phyloP scores from a whole-genome alignment of 2,329 filamentous ascomycete species.

The Xylariaceae sp. region DNA sequence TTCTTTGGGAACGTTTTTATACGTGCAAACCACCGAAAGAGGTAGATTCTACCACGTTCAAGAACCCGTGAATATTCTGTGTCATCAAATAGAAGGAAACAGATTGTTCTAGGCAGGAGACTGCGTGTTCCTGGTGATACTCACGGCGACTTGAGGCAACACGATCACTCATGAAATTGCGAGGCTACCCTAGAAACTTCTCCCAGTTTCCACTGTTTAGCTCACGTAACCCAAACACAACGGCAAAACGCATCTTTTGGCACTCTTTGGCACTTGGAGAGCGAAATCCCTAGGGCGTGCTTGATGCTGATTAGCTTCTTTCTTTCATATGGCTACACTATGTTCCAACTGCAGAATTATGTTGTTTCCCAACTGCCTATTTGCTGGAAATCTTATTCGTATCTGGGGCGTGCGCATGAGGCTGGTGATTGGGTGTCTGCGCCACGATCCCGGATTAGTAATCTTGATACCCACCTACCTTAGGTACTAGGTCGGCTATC shows the following conservation, averaged over 20 bases:
- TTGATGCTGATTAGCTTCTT: not conserved
- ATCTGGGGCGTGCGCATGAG: too few species aligned
- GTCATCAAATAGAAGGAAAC: constrained; percentile 26
- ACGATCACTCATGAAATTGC: constrained; percentile 22
- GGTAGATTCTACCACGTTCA: constrained; percentile 28
- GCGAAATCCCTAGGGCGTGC: too few species aligned
- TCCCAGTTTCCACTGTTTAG: constrained; percentile 28
- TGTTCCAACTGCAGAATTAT: too few species aligned
- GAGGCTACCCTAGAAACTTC: constrained; percentile 25
- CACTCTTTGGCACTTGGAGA: too few species aligned
- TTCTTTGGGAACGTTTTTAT: too few species aligned
- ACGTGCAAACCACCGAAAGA: not conserved
- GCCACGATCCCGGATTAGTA: too few species aligned
- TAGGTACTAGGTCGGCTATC: too few species aligned
- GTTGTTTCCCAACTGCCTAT: too few species aligned
- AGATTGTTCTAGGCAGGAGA: constrained; percentile 19
- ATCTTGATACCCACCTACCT: too few species aligned
- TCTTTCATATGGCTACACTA: not conserved
- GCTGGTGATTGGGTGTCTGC: too few species aligned
- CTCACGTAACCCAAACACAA: not conserved
- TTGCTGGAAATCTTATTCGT: too few species aligned
- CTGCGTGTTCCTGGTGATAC: constrained; percentile 13
- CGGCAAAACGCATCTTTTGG: not conserved
- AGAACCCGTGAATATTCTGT: constrained; percentile 21
- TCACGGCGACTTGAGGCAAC: constrained; percentile 14